phyloP scores from a whole-genome alignment of 1,284 basidiomycete genomes.

The Malassezia yamatoensis region DNA sequence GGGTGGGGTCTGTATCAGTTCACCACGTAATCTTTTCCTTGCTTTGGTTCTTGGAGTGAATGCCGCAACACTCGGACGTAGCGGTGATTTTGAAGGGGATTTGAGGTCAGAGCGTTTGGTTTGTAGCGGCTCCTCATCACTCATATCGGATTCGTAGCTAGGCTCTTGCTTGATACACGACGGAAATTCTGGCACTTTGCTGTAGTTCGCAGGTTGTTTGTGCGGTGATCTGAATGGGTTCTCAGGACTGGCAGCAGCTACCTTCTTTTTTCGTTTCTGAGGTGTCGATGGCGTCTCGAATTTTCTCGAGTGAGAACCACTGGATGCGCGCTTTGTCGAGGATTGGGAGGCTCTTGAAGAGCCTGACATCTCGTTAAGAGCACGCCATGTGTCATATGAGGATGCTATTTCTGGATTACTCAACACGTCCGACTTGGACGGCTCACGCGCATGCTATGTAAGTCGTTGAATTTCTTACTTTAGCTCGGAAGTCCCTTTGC shows the following conservation, averaged over 20 bases:
- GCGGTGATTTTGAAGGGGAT: not conserved
- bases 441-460: constrained; percentile 12
- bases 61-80: not conserved
- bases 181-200: constrained; percentile 1
- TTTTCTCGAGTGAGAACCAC: not conserved
- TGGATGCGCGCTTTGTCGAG: not conserved
- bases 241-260: not conserved
- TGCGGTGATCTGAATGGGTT: constrained; percentile 18
- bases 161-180: not conserved
- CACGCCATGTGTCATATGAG: constrained; percentile 17
- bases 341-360: not conserved
- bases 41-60: constrained; percentile 17
- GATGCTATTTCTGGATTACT: constrained; percentile 13
- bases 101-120: not conserved
- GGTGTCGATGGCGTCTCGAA: constrained; percentile 5
- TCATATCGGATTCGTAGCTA: constrained; percentile 14
- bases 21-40: constrained; percentile 14
- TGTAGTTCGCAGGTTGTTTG: constrained; percentile 3
- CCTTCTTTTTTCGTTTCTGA: not conserved
- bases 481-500: constrained; percentile 13
- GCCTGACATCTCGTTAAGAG: not conserved
- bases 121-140: constrained; percentile 6
- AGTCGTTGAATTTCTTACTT: not conserved
- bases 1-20: constrained; percentile 13
- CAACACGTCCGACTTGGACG: constrained; percentile 12